Evolutionary conservation across 106 monocot genomes (phyloP).

Genomic region (Allium cepa): DNA sequence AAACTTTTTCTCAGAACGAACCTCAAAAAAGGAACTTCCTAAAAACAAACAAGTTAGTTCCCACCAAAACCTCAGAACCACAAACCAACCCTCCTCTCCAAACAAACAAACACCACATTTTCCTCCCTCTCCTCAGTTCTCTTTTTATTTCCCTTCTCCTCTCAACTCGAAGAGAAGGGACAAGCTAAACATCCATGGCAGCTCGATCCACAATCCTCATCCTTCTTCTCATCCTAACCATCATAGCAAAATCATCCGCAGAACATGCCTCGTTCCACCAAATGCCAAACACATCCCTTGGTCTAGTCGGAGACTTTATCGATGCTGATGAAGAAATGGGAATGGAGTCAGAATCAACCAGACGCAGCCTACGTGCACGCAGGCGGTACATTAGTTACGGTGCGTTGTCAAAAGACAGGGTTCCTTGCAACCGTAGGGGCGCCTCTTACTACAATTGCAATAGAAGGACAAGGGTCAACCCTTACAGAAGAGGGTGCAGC

Average conservation of each 20-base stretch:
- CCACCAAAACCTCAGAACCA: no score
- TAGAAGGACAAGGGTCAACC: constrained; percentile 2
- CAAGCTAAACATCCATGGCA: not conserved
- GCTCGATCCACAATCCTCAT: not conserved
- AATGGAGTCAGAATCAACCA: not conserved
- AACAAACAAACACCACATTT: no score
- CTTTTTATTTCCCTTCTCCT: no score
- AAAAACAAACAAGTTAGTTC: no score
- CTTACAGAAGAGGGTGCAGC: constrained; percentile 15
- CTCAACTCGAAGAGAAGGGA: no score
- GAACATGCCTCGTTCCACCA: not conserved
- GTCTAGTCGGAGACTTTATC: not conserved
- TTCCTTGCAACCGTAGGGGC: constrained; percentile 15
- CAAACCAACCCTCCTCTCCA: no score
- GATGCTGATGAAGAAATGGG: constrained; percentile 11
- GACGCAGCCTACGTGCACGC: not conserved
- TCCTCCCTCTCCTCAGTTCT: no score
- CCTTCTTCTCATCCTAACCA: not conserved
- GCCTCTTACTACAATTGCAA: constrained; percentile 22
- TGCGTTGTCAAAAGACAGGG: constrained; percentile 5
- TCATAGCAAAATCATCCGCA: not conserved
- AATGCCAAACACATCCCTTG: not conserved
- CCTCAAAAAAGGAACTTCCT: no score
- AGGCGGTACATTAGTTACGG: constrained; percentile 13
- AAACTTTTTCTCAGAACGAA: no score